phyloP scores from a whole-genome alignment of 2,329 filamentous ascomycete genomes.

The Fusarium beomiforme region DNA sequence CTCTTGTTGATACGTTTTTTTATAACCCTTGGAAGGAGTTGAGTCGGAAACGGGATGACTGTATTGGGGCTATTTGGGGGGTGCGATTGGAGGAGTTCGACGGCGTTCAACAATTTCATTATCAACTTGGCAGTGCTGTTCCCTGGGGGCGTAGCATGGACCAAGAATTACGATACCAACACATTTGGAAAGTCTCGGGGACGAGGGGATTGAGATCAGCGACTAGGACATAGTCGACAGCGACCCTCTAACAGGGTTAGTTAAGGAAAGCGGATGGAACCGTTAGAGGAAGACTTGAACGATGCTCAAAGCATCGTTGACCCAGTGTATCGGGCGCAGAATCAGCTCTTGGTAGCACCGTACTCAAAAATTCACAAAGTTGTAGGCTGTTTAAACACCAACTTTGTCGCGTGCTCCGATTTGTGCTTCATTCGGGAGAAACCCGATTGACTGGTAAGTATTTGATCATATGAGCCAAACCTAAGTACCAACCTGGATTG shows the following conservation, averaged over 20 bases:
- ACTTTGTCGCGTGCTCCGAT: conserved; percentile 30
- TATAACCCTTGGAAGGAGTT: conserved; percentile 31
- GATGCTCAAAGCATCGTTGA: conserved; percentile 25
- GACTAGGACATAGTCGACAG: conserved; percentile 24
- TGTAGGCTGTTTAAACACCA: conserved; percentile 38
- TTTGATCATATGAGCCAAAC: conserved; percentile 18
- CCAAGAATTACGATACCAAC: conserved; percentile 44
- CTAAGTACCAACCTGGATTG: not conserved
- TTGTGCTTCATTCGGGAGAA: conserved; percentile 16
- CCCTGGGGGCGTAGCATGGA: conserved; percentile 38
- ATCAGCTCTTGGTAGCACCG: conserved; percentile 39
- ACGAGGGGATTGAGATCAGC: conserved; percentile 25
- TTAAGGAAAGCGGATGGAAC: not conserved
- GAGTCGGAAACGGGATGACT: conserved; percentile 26
- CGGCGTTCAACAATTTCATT: conserved; percentile 40
- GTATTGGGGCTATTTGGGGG: conserved; percentile 34
- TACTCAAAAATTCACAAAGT: conserved; percentile 39
- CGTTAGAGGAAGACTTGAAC: conserved; percentile 18
- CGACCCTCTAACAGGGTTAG: conserved; percentile 10
- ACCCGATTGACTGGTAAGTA: conserved; percentile 18
- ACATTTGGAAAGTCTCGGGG: conserved; percentile 27
- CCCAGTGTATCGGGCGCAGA: conserved; percentile 32
- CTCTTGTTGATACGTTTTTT: conserved; percentile 14
- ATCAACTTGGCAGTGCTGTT: conserved; percentile 37
- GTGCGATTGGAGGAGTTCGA: conserved; percentile 42